These are phyloP conservation scores for Solanum tacnaense DNA, from an alignment of 257 asterid species.

Conservation along the genomic window DNA sequence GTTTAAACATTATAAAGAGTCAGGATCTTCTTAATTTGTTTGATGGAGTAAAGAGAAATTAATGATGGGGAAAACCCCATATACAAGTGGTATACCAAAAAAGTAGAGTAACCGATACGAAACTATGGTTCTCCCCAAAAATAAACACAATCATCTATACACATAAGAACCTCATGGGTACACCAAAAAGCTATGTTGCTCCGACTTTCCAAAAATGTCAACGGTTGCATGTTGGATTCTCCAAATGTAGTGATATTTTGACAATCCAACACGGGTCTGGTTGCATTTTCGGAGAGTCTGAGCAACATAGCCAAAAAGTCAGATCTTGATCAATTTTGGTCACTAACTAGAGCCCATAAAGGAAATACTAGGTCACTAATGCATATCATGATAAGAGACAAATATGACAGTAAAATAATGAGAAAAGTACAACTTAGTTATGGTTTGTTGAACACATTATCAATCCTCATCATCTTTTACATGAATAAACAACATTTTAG, in stretches of 20 bases:
- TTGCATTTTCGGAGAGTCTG: background rate
- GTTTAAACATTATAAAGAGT: background rate
- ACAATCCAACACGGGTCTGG: background rate
- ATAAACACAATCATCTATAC: background rate
- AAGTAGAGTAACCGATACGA: background rate
- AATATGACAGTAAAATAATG: background rate
- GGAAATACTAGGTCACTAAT: background rate
- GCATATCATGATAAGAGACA: background rate
- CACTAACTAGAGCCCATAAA: background rate
- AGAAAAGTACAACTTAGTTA: background rate
- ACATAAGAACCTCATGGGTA: background rate
- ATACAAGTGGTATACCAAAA: background rate
- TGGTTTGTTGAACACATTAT: background rate
- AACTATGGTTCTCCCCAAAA: background rate
- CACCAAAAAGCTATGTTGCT: background rate
- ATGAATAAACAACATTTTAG: background rate
- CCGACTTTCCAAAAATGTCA: background rate
- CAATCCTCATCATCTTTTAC: background rate
- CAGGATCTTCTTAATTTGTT: background rate
- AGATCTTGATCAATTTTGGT: background rate
- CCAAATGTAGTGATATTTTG: background rate
- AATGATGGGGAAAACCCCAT: background rate
- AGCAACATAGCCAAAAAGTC: background rate
- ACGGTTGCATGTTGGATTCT: background rate
- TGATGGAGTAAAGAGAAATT: background rate